Evolutionary conservation across 495 filamentous ascomycete genomes (phyloP).

Genomic region (Aspergillus haitiensis): DNA sequence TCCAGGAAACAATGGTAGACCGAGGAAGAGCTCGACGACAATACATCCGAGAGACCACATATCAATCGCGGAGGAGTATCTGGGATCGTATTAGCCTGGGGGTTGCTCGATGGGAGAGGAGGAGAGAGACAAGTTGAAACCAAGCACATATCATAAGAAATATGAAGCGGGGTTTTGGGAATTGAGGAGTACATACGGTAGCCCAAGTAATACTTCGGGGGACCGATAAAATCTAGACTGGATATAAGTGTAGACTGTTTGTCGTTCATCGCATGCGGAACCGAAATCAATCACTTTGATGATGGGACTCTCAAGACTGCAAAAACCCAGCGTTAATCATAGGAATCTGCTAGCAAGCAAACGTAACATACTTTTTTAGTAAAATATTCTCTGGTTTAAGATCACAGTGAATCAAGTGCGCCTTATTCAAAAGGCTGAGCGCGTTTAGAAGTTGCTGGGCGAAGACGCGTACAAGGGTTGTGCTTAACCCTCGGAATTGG

Average conservation of each 20-base stretch:
- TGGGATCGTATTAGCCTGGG: constrained; percentile 25
- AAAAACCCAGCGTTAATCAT: constrained; percentile 14
- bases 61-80: constrained; percentile 98
- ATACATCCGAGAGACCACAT: constrained; percentile 99
- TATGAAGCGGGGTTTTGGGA: not conserved
- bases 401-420: constrained; percentile 96
- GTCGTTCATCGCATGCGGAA: constrained; percentile 96
- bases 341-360: too few species aligned
- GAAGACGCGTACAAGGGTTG: constrained; percentile 96
- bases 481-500: constrained; percentile 96
- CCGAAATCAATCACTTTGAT: constrained; percentile 99
- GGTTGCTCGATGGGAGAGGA: not conserved
- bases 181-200: constrained; percentile 59
- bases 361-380: constrained; percentile 75
- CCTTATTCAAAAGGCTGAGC: constrained; percentile 90
- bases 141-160: too few species aligned
- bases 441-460: constrained; percentile 95
- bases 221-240: constrained; percentile 98
- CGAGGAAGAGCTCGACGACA: constrained; percentile 96
- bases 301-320: constrained; percentile 90
- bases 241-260: constrained; percentile 99
- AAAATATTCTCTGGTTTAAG: constrained; percentile 98
- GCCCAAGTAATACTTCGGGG: constrained; percentile 88
- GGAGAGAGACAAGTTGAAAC: not conserved
- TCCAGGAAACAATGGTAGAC: constrained; percentile 91